Conservation (phyloP, 1,284 basidiomycete species). For the Microbotryum lychnidis-dioicae region DNA sequence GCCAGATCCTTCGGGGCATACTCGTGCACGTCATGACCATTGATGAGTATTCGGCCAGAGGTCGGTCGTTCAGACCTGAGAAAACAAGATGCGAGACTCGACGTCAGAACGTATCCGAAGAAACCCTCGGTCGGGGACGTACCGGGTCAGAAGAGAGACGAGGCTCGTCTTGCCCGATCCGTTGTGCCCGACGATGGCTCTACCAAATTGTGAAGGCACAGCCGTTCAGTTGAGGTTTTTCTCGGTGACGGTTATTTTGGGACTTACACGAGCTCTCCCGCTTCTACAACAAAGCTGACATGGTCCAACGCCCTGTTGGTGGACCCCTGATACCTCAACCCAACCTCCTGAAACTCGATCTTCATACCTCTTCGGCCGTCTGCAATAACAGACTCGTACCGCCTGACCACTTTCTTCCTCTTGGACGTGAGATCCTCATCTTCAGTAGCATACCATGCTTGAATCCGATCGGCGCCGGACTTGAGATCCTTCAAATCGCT, state of each 20-base stretch:
- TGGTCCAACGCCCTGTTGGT: background rate
- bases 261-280: conserved; percentile 5
- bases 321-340: background rate
- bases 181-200: conserved; percentile 7
- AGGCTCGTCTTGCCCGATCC: conserved; percentile 10
- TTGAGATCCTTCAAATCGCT: background rate
- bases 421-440: background rate
- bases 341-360: conserved; percentile 1
- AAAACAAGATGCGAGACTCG: background rate
- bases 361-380: background rate
- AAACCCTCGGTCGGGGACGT: background rate
- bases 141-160: conserved; percentile 5
- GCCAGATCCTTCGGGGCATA: background rate
- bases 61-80: background rate
- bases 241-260: too few species aligned
- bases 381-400: background rate
- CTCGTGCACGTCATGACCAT: background rate
- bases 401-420: background rate
- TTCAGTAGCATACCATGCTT: background rate
- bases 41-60: background rate
- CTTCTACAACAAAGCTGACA: conserved; percentile 1
- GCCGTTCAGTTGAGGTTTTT: background rate
- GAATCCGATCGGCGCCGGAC: background rate
- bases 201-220: background rate
- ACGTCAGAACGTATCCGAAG: too few species aligned